Percentiles rank a stretch among this genome's conserved stretches.
phyloP scores from a whole-genome alignment of 306 rosid species.

The Vigna hirtella region DNA sequence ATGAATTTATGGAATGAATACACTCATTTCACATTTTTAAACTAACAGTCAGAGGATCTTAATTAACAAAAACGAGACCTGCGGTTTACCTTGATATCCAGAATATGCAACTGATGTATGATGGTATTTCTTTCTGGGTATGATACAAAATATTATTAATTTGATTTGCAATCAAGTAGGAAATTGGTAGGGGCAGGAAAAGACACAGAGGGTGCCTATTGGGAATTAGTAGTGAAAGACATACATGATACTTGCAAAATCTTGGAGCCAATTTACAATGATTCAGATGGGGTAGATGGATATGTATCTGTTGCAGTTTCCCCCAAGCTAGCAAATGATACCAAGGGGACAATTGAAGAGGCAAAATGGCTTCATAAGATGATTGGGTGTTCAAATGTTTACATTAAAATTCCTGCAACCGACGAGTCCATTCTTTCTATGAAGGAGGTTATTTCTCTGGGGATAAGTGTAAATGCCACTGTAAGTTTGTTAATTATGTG shows the following conservation, averaged over 20 bases:
- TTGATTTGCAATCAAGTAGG: constrained; percentile 55
- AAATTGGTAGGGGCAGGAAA: constrained; percentile 73
- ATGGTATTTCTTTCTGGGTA: background rate
- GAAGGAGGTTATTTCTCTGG: constrained; percentile 79
- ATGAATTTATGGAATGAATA: too few species aligned
- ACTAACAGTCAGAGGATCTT: background rate
- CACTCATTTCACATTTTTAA: background rate
- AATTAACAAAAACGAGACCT: background rate
- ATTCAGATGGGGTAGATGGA: constrained; percentile 78
- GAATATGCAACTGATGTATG: constrained; percentile 18
- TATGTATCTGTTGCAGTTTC: constrained; percentile 86
- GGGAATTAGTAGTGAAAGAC: constrained; percentile 97
- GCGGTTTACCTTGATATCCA: constrained; percentile 10
- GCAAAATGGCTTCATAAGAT: constrained; percentile 86
- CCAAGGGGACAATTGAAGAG: constrained; percentile 76
- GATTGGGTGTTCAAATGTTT: constrained; percentile 75
- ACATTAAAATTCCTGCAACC: constrained; percentile 91
- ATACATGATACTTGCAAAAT: constrained; percentile 88
- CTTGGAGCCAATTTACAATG: constrained; percentile 77
- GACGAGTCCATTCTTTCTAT: constrained; percentile 82
- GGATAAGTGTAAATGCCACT: constrained; percentile 90
- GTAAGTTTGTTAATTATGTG: constrained; percentile 57
- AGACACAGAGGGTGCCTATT: constrained; percentile 75
- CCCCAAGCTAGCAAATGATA: constrained; percentile 81
- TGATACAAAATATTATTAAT: constrained; percentile 2